Evolutionary conservation across 805 yeast genomes (phyloP), one percentile per base, ranked within the genome.

Genomic region (Ogataea henricii): DNA sequence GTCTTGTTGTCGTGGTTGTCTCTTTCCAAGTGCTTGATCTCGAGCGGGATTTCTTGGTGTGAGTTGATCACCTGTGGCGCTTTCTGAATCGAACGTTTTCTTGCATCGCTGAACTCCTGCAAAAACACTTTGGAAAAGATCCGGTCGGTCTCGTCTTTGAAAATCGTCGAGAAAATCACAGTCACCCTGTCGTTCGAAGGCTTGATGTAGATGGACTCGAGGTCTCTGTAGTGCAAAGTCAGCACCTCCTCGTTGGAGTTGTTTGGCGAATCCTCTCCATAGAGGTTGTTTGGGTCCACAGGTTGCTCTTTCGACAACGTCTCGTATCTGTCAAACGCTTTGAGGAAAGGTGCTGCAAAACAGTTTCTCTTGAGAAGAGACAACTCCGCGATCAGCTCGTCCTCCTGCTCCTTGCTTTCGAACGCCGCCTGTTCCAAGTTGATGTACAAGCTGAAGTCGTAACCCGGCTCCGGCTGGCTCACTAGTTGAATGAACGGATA

Each of bases 1-100:
- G 78, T 46, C 44, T 60, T 62, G 34, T 62, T 62, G 46, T 59
- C 62, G 37, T 57, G 75, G 34, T 72, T 73, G 17, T 67, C 69
- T n/a, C 40, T 46, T 17, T 62, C 68, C 35, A 78, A 68, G 47
- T 70, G 66, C 49, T 82, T 75, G 48, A 87, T 76, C 65, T 94
- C 99, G 61, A 89, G 76, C 7, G 99, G 99, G n/a, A 97, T 89
- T 58, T 89, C 97, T 53, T 76, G 79, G 64, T 85, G 90, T 5
- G 96, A 85, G 63, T 87, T 91, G 59, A 94, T 78, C 45, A 94
- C 99, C 73, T 94, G 99, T 14, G 99, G 99, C 1, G 98, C 97
- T 42, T 94, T 91, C 71, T 94, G 99, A 51, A 94, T 92, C 4
- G 96, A 87, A 67, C 97, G 81, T 65, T 87, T 87, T 70, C 99